phyloP scores from a whole-genome alignment of 805 yeast genomes.

The Yamadazyma philogaea region DNA sequence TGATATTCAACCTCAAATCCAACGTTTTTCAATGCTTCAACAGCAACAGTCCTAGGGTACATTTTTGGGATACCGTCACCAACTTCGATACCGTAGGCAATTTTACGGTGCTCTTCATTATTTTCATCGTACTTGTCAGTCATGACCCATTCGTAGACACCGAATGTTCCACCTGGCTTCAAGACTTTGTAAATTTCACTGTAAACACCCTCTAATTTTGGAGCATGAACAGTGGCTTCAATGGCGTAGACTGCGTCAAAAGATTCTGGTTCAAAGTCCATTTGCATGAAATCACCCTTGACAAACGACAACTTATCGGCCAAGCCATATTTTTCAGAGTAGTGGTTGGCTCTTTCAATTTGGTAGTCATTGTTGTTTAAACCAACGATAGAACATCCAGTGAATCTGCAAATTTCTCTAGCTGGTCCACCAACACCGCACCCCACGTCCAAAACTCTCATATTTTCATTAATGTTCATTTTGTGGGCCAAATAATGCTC shows the following conservation, averaged over 20 bases:
- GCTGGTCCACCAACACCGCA: slow-evolving; percentile 99
- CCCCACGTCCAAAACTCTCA: slow-evolving; percentile 94
- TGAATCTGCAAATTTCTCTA: slow-evolving; percentile 89
- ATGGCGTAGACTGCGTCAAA: slow-evolving; percentile 98
- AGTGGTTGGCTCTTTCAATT: slow-evolving; percentile 83
- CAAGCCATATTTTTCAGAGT: slow-evolving; percentile 64
- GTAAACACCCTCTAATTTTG: slow-evolving; percentile 92
- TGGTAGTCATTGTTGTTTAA: slow-evolving; percentile 96
- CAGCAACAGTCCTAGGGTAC: slow-evolving; percentile 84
- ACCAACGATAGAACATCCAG: slow-evolving; percentile 83
- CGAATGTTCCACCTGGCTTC: slow-evolving; percentile 97
- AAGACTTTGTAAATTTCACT: slow-evolving; percentile 89
- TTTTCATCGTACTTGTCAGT: slow-evolving; percentile 87
- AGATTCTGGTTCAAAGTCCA: slow-evolving; percentile 87
- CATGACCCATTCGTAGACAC: slow-evolving; percentile 99
- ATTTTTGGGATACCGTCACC: slow-evolving; percentile 99
- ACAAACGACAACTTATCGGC: slow-evolving; percentile 77
- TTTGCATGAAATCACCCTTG: slow-evolving; percentile 98
- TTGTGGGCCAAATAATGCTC: slow-evolving; percentile 91
- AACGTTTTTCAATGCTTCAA: slow-evolving; percentile 75
- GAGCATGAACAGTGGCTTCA: slow-evolving; percentile 98
- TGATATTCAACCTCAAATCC: slow-evolving; percentile 81
- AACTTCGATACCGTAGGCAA: slow-evolving; percentile 94
- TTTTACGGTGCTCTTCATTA: slow-evolving; percentile 85
- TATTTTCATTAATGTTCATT: slow-evolving; percentile 73